phyloP scores from a whole-genome alignment of 768 basidiomycete genomes.

The Boletellus sp. region DNA sequence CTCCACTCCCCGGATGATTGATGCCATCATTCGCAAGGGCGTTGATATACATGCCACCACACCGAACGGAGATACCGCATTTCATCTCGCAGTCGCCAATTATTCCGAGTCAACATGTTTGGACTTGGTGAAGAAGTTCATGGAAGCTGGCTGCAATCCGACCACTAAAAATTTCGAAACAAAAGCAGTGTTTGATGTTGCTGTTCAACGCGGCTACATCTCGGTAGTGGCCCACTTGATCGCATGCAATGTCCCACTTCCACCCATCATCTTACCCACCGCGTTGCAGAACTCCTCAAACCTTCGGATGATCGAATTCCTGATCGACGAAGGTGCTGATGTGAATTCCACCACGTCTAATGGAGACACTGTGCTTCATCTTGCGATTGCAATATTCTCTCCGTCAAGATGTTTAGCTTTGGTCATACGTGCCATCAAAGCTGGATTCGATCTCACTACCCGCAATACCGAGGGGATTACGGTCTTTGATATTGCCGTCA shows the following conservation, averaged over 20 bases:
- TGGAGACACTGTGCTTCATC: too few relatives aligned
- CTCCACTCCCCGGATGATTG: neutral
- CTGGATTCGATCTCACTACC: too few relatives aligned
- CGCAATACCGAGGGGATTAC: too few relatives aligned
- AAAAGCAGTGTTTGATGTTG: neutral
- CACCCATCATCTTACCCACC: neutral
- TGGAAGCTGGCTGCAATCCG: neutral
- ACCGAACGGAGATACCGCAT: neutral
- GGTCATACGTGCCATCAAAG: too few relatives aligned
- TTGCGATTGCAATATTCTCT: too few relatives aligned
- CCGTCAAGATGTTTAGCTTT: too few relatives aligned
- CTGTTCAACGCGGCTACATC: neutral
- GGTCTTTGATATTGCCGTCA: neutral
- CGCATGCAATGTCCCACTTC: neutral
- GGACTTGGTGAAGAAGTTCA: neutral
- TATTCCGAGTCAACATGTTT: neutral
- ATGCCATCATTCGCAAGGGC: neutral
- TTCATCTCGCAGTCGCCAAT: neutral
- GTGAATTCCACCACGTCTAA: too few relatives aligned
- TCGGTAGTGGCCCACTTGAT: neutral
- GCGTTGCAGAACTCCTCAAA: neutral
- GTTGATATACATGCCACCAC: neutral
- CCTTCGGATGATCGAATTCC: neutral
- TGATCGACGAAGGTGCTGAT: neutral
- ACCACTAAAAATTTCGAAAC: neutral